phyloP scores from a whole-genome alignment of 768 basidiomycete species.

The Sarcodon aspratus region DNA sequence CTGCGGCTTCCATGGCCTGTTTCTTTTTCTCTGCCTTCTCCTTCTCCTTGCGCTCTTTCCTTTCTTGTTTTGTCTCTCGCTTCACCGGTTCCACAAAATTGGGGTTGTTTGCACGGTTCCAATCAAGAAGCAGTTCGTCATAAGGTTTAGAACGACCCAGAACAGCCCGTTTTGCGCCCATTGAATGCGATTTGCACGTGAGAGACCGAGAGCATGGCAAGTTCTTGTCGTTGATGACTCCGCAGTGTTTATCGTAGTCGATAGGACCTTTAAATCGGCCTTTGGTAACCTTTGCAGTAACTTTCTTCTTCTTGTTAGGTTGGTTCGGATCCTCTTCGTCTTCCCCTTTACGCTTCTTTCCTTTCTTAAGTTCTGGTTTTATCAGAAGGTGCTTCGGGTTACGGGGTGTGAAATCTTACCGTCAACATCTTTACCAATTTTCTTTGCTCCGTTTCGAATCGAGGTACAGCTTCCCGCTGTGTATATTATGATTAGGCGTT shows the following conservation, averaged over 20 bases:
- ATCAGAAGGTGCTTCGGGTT: neutral
- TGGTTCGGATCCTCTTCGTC: slow-evolving; percentile 55
- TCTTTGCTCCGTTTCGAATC: slow-evolving; percentile 43
- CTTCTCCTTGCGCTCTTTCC: slow-evolving; percentile 72
- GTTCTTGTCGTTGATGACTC: slow-evolving; percentile 93
- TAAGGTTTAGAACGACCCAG: slow-evolving; percentile 74
- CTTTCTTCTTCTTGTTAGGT: slow-evolving; percentile 75
- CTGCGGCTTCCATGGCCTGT: slow-evolving; percentile 57
- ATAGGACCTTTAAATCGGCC: slow-evolving; percentile 78
- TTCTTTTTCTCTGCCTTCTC: slow-evolving; percentile 81
- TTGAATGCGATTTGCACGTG: slow-evolving; percentile 96
- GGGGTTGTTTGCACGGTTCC: slow-evolving; percentile 81
- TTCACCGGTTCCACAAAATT: slow-evolving; percentile 85
- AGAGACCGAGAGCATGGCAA: slow-evolving; percentile 89
- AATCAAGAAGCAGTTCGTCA: slow-evolving; percentile 83
- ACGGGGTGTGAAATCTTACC: slow-evolving; percentile 1
- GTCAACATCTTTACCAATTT: slow-evolving; percentile 44
- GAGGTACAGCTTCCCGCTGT: slow-evolving; percentile 47
- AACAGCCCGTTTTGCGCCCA: slow-evolving; percentile 93
- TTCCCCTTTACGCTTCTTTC: slow-evolving; percentile 80
- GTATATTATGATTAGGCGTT: neutral
- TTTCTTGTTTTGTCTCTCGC: slow-evolving; percentile 76
- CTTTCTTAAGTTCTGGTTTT: slow-evolving; percentile 25
- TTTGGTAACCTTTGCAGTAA: slow-evolving; percentile 61
- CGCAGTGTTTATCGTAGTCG: slow-evolving; percentile 87